phyloP scores from a whole-genome alignment of 495 filamentous ascomycete genomes.

The Neurospora terricola region DNA sequence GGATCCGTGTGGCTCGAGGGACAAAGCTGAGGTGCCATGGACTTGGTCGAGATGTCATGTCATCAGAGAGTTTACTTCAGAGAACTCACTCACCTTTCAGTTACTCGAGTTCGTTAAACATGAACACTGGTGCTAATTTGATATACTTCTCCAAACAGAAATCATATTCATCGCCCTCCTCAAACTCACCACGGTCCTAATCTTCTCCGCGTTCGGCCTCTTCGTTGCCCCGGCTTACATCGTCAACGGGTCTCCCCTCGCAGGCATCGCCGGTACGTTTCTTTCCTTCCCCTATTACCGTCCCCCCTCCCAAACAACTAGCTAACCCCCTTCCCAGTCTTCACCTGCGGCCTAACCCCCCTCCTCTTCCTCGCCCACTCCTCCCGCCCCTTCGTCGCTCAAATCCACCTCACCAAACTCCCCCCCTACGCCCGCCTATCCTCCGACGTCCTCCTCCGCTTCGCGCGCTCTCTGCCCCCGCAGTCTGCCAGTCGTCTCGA shows the following conservation, averaged over 20 bases:
- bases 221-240: constrained; percentile 52
- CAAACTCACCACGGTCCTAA: constrained; percentile 61
- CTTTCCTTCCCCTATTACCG: not conserved
- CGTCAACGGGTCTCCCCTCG: constrained; percentile 36
- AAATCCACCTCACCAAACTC: constrained; percentile 52
- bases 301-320: not conserved
- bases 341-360: constrained; percentile 51
- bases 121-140: not conserved
- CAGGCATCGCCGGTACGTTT: constrained; percentile 22
- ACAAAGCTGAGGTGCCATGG: not conserved
- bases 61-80: not conserved
- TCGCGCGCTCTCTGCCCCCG: constrained; percentile 50
- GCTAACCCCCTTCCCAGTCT: constrained; percentile 28
- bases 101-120: not conserved
- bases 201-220: constrained; percentile 53
- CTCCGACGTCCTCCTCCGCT: constrained; percentile 54
- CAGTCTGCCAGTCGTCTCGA: constrained; percentile 45
- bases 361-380: constrained; percentile 56
- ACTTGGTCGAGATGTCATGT: not conserved
- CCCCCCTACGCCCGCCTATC: constrained; percentile 62
- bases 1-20: not conserved
- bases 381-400: constrained; percentile 60
- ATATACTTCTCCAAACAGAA: constrained; percentile 5
- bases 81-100: not conserved
- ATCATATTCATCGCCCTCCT: constrained; percentile 57